Conservation (phyloP, 2,329 filamentous ascomycete species). For the Sporothrix humicola region DNA sequence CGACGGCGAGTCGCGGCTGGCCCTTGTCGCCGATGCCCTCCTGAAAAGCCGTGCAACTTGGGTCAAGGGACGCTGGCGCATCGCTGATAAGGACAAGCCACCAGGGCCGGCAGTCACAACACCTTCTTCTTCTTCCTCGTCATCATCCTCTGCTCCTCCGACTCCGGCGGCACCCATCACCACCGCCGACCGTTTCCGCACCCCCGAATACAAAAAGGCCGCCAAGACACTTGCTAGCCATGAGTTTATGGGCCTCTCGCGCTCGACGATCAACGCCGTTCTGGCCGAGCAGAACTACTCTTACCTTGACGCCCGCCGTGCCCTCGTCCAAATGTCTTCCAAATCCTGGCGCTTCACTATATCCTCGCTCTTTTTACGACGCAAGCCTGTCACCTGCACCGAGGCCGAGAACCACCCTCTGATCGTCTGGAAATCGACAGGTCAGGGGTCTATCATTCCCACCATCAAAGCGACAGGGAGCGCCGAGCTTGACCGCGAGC, state of each 20-base stretch:
- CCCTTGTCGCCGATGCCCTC: constrained; percentile 77
- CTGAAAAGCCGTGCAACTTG: constrained; percentile 73
- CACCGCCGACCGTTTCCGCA: constrained; percentile 70
- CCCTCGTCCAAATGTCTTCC: constrained; percentile 69
- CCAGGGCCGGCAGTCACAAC: constrained; percentile 63
- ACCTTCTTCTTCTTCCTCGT: constrained; percentile 52
- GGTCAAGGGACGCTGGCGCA: constrained; percentile 71
- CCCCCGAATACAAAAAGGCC: constrained; percentile 69
- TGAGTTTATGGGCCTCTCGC: constrained; percentile 77
- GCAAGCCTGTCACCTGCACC: constrained; percentile 50
- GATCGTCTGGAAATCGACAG: constrained; percentile 64
- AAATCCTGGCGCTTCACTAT: constrained; percentile 81
- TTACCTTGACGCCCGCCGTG: constrained; percentile 73
- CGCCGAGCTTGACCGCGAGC: constrained; percentile 66
- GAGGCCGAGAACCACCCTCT: constrained; percentile 63
- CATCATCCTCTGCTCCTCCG: neutral
- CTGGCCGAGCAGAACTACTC: constrained; percentile 81
- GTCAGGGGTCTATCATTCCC: constrained; percentile 62
- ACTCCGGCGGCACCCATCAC: constrained; percentile 50
- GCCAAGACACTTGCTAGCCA: constrained; percentile 70
- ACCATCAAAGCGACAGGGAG: constrained; percentile 70
- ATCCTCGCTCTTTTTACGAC: constrained; percentile 71
- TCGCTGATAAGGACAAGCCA: constrained; percentile 46
- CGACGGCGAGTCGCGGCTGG: constrained; percentile 75
- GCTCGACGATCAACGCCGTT: constrained; percentile 76